A percentile compares a stretch with the other conserved stretches of the same genome.
Evolutionary conservation across 2,329 filamentous ascomycete genomes (phyloP).

Genomic region (Cercospora sp.): DNA sequence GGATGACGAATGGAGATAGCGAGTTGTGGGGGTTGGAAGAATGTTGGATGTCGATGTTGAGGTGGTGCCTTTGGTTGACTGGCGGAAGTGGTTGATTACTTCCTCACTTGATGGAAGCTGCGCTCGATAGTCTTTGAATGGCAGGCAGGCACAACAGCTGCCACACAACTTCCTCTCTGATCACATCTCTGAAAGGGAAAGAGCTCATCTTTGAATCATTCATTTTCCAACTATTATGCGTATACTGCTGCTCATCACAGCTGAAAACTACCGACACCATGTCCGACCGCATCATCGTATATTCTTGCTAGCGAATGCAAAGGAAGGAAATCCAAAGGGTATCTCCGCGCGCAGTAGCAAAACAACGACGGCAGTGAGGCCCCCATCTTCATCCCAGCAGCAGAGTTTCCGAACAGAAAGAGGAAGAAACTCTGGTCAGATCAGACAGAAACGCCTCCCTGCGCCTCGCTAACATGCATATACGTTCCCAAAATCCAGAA

Average conservation of each 20-base stretch:
- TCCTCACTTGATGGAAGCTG: background rate
- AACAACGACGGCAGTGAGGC: constrained; percentile 13
- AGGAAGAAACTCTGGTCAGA: constrained; percentile 10
- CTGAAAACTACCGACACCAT: background rate
- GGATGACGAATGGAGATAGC: no score
- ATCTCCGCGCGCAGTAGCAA: constrained; percentile 22
- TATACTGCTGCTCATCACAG: background rate
- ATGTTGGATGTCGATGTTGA: no score
- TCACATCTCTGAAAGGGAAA: background rate
- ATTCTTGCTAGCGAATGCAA: constrained; percentile 10
- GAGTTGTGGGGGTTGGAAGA: no score
- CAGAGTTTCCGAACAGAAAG: constrained; percentile 4
- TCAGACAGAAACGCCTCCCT: constrained; percentile 24
- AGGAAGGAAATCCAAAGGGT: constrained; percentile 18
- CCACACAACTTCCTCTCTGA: background rate
- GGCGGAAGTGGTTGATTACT: background rate
- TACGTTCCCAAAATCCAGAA: background rate
- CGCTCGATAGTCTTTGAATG: background rate
- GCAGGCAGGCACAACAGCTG: background rate
- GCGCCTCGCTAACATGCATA: constrained; percentile 27
- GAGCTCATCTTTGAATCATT: background rate
- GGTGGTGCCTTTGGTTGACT: no score
- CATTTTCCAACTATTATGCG: background rate
- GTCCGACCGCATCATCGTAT: background rate
- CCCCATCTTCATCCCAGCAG: constrained; percentile 20